Evolutionary conservation across 805 yeast species (phyloP).

Genomic region (Candida ipomoeae): DNA sequence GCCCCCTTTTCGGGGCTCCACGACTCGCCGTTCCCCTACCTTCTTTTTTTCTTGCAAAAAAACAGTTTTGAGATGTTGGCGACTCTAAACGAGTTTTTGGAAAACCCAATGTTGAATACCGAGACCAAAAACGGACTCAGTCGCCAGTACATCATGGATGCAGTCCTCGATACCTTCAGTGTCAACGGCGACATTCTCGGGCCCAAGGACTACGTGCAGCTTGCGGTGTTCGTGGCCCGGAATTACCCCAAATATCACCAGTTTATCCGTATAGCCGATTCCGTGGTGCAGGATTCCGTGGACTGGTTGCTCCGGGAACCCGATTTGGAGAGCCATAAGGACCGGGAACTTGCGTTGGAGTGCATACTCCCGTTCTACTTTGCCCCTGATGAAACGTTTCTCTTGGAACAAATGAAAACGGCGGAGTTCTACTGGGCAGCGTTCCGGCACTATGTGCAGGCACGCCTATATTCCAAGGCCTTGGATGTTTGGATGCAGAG

Average conservation of each 20-base stretch:
- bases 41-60: constrained; percentile 51
- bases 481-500: constrained; percentile 49
- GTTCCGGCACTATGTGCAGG: constrained; percentile 51
- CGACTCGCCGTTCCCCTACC: constrained; percentile 53
- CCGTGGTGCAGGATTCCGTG: constrained; percentile 46
- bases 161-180: constrained; percentile 56
- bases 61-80: constrained; percentile 60
- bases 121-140: constrained; percentile 46
- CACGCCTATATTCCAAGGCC: constrained; percentile 49
- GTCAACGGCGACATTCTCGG: constrained; percentile 24
- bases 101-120: constrained; percentile 70
- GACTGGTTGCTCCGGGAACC: constrained; percentile 43
- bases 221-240: constrained; percentile 71
- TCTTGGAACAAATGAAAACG: constrained; percentile 49
- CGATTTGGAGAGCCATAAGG: constrained; percentile 38
- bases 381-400: constrained; percentile 48
- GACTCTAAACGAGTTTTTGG: constrained; percentile 77
- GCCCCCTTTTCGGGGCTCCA: not conserved
- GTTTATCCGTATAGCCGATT: constrained; percentile 68
- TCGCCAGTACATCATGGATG: constrained; percentile 76
- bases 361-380: constrained; percentile 63
- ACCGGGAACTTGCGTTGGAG: constrained; percentile 73
- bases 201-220: constrained; percentile 24
- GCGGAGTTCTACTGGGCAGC: constrained; percentile 59
- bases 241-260: constrained; percentile 84